phyloP scores from a whole-genome alignment of 805 yeast genomes.

The Brettanomyces sp. region DNA sequence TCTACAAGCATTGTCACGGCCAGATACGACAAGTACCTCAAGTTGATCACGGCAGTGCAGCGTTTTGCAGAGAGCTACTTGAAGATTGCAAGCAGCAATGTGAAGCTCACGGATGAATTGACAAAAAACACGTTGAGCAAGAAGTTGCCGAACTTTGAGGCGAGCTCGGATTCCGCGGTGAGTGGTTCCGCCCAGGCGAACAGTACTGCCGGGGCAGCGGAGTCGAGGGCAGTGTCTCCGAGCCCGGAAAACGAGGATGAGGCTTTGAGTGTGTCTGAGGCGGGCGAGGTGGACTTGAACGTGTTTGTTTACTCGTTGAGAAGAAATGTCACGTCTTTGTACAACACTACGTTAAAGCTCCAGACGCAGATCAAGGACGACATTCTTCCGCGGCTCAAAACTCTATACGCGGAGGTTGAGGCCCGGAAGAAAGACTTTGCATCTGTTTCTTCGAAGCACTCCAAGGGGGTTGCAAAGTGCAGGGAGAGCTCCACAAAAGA shows the following conservation, averaged over 20 bases:
- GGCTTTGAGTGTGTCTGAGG: neutral
- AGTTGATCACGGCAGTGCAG: slow-evolving; percentile 17
- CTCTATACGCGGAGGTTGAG: slow-evolving; percentile 29
- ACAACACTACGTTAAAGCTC: slow-evolving; percentile 28
- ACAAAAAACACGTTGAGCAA: slow-evolving; percentile 12
- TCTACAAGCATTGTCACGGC: slow-evolving; percentile 17
- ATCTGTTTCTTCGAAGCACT: slow-evolving; percentile 26
- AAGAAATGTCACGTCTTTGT: slow-evolving; percentile 21
- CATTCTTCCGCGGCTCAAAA: slow-evolving; percentile 35
- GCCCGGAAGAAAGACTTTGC: slow-evolving; percentile 34
- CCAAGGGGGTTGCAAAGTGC: slow-evolving; percentile 29
- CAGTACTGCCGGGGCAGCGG: slow-evolving; percentile 2
- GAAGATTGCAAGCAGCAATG: slow-evolving; percentile 11
- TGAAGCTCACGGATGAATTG: slow-evolving; percentile 19
- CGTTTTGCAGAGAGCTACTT: slow-evolving; percentile 19
- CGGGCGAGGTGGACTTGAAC: slow-evolving; percentile 14
- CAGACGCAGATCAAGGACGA: slow-evolving; percentile 28
- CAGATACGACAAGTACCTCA: slow-evolving; percentile 21
- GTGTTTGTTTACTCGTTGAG: slow-evolving; percentile 20
- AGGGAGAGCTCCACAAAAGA: slow-evolving; percentile 25
- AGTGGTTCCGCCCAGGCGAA: slow-evolving; percentile 13
- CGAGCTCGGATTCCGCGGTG: slow-evolving; percentile 16
- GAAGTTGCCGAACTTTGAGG: slow-evolving; percentile 22
- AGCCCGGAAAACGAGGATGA: neutral
- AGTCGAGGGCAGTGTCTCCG: neutral